These are phyloP conservation scores for Eimeria brunetti DNA, from an alignment of 169 alveolate species.

Conservation along the genomic window DNA sequence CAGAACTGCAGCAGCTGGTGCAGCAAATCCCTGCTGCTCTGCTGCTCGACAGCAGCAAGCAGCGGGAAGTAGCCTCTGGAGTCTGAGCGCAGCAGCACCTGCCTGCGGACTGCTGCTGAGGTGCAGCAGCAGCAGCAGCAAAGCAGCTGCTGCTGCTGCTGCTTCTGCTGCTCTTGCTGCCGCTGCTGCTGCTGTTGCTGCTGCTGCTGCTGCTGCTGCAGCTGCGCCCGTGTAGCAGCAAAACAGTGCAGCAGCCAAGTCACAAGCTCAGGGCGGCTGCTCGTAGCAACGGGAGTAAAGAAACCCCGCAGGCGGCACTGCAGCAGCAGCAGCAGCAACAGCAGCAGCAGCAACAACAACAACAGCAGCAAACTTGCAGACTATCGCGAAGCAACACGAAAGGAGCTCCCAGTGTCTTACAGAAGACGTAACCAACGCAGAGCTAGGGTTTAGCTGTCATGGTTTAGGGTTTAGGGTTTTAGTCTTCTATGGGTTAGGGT, in stretches of 20 bases:
- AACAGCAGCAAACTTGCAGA: too few species aligned
- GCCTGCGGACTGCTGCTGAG: neutral
- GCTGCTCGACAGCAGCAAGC: neutral
- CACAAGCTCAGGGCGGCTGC: constrained; percentile 27
- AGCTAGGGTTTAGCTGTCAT: neutral
- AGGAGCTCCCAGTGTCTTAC: too few species aligned
- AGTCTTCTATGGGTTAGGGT: neutral
- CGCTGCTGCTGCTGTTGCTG: neutral
- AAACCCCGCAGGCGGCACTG: constrained; percentile 24
- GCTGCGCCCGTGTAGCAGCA: neutral
- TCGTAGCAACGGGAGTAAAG: neutral
- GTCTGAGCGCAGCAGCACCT: constrained; percentile 2
- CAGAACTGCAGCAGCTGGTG: constrained; percentile 19
- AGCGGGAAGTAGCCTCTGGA: neutral
- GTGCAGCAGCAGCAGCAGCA: neutral
- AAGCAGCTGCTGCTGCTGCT: constrained; percentile 12
- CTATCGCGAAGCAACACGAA: neutral
- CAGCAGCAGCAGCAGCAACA: constrained; percentile 33
- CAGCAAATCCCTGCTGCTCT: neutral
- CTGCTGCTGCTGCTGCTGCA: constrained; percentile 32
- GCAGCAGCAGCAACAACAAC: constrained; percentile 1
- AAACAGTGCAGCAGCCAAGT: constrained; percentile 23
- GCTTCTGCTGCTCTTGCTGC: constrained; percentile 4
- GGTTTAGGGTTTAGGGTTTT: neutral
- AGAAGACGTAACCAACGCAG: too few species aligned